Conservation (phyloP, 306 rosid species). For the Cajanus cajan region DNA sequence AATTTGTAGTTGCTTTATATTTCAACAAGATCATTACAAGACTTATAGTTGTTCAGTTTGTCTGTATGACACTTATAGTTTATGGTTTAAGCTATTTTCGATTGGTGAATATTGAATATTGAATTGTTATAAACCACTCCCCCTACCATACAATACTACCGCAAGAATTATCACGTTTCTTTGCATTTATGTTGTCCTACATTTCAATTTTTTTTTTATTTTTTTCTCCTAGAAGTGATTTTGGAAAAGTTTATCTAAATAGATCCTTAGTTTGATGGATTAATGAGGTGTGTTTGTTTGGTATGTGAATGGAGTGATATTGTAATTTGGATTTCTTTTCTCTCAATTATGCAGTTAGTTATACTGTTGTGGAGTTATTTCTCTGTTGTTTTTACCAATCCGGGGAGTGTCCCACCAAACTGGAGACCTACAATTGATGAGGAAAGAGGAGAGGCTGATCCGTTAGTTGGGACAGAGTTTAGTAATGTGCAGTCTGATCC, state of each 20-base stretch:
- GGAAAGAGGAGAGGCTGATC: slow-evolving; percentile 91
- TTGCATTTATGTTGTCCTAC: too few species aligned
- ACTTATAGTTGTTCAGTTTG: slow-evolving; percentile 8
- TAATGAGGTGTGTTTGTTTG: slow-evolving; percentile 1
- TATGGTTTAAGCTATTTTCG: background rate
- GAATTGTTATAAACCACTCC: background rate
- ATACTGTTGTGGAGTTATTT: slow-evolving; percentile 98
- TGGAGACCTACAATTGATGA: slow-evolving; percentile 92
- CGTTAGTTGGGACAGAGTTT: slow-evolving; percentile 67
- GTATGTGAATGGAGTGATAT: slow-evolving; percentile 14
- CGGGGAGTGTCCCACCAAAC: slow-evolving; percentile 86
- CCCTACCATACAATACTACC: background rate
- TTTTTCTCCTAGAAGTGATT: too few species aligned
- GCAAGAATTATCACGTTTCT: too few species aligned
- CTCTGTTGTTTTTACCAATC: slow-evolving; percentile 91
- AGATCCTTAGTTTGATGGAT: background rate
- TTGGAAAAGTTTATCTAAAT: too few species aligned
- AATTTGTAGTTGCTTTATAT: slow-evolving; percentile 40
- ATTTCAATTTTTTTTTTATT: too few species aligned
- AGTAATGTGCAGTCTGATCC: slow-evolving; percentile 48
- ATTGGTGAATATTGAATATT: background rate
- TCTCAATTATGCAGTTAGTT: slow-evolving; percentile 63
- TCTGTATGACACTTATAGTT: slow-evolving; percentile 19
- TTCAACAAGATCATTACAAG: slow-evolving; percentile 34
- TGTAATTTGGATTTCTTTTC: slow-evolving; percentile 23